Evolutionary conservation across 352 stramenopile genomes (phyloP), one percentile per base, ranked within the genome.

Genomic region (Phytophthora megakarya): DNA sequence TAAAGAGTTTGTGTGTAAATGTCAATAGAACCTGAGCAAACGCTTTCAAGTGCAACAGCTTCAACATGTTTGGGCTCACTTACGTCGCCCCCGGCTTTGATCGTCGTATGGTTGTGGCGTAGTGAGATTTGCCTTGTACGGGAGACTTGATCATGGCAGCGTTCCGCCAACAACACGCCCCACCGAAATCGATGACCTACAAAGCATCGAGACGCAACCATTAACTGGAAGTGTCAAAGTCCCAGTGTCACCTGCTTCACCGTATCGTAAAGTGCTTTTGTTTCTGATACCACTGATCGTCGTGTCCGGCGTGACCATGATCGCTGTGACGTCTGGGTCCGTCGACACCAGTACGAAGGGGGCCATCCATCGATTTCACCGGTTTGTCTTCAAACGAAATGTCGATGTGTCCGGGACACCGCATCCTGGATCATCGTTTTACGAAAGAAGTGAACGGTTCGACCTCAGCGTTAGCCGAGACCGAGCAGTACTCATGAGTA

Each of bases 401-500:
- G 25, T 21, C 9, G 32, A 65, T 37, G 45, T 64, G 1, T 39
- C 30, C 6, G 32, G 46, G 5, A 65, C 53, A 25, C 39, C 61
- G 6, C 61, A 70, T 21, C 61, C 61, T 8, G 32, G 16, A 11
- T 58, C 63, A 25, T 42, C 47, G 12, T 52, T 46, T 45, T 65
- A 65, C 52, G 39, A 43, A 15, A 68, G 72, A 21, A 57, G 65
- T 21, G 28, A 37, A 18, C 16, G 13, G 8, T 80, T 77, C 33
- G 68, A 80, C 50, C 10, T 59, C 13, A 44, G 16, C 7, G 65
- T 68, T 8, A 63, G 28, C 3, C 15, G 53, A 25, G 54, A 71
- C 28, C 47, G 57, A 44, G 73, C 62, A 9, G 56, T 79, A 25
- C 46, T 88, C 47, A 18, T 84, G 23, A 64, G 50, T 21, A 58